These are phyloP conservation scores for Aphanomyces astaci DNA, from an alignment of 352 stramenopile genomes.

Conservation along the genomic window DNA sequence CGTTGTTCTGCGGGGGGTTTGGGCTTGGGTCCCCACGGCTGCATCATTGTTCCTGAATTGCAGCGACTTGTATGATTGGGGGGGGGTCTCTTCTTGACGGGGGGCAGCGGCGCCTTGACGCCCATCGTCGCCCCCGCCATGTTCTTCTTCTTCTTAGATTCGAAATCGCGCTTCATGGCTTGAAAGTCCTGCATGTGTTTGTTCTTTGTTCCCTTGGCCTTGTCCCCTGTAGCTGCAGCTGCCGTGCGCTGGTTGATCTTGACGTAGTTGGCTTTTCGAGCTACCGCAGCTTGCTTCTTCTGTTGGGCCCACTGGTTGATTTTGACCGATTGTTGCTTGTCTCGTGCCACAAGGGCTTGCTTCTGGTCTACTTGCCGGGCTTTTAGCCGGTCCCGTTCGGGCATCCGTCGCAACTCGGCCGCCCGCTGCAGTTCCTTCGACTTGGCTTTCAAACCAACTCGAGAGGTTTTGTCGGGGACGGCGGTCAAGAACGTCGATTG, in stretches of 20 bases:
- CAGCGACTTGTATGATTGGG: background rate
- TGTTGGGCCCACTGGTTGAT: conserved; percentile 21
- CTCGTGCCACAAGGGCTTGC: background rate
- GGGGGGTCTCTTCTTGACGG: background rate
- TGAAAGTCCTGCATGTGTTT: conserved; percentile 20
- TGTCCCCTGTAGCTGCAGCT: background rate
- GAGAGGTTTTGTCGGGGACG: conserved; percentile 4
- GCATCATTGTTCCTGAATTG: background rate
- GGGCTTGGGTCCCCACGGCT: background rate
- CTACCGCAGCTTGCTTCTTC: conserved; percentile 12
- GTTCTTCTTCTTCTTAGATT: conserved; percentile 11
- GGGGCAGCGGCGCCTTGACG: background rate
- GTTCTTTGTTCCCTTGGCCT: background rate
- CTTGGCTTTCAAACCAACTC: too few species aligned
- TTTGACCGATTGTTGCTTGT: conserved; percentile 2
- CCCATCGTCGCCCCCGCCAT: background rate
- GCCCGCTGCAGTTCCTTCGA: conserved; percentile 4
- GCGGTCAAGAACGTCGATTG: conserved; percentile 14
- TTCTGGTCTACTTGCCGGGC: conserved; percentile 5
- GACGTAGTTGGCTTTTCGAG: conserved; percentile 18
- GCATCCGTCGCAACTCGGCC: conserved; percentile 16
- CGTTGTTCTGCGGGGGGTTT: background rate
- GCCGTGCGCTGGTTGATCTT: conserved; percentile 5
- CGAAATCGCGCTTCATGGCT: conserved; percentile 14
- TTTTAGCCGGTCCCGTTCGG: conserved; percentile 19